Evolutionary conservation across 768 basidiomycete genomes (phyloP).

Genomic region (Mycena sanguinolenta): DNA sequence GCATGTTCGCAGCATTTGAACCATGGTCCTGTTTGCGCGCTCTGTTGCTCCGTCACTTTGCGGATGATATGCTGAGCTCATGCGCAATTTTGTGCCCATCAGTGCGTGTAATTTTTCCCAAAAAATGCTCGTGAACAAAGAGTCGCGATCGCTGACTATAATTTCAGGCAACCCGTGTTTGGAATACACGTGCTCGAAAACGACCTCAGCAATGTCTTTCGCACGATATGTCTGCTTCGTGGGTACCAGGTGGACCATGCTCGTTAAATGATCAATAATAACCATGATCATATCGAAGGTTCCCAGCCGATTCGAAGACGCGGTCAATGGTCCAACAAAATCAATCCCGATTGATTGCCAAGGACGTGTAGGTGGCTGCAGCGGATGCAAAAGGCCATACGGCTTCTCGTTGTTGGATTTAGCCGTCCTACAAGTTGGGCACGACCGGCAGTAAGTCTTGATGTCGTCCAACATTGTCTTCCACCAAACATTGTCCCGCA

Average conservation of each 20-base stretch:
- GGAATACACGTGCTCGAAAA: conserved; percentile 41
- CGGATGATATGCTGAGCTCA: conserved; percentile 49
- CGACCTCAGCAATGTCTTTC: conserved; percentile 22
- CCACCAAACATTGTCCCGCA: conserved; percentile 9
- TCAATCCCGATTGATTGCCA: conserved; percentile 51
- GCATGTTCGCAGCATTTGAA: background rate
- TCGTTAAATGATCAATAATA: conserved; percentile 36
- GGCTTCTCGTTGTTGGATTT: conserved; percentile 31
- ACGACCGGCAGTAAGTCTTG: conserved; percentile 13
- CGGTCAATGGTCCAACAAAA: conserved; percentile 48
- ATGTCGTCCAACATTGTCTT: conserved; percentile 24
- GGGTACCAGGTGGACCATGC: conserved; percentile 36
- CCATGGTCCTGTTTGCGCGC: conserved; percentile 30
- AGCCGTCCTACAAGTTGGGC: background rate
- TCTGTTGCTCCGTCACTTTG: conserved; percentile 47
- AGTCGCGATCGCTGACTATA: conserved; percentile 46
- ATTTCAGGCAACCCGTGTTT: conserved; percentile 42
- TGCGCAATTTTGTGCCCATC: conserved; percentile 39
- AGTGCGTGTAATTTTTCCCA: conserved; percentile 41
- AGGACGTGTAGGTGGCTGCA: background rate
- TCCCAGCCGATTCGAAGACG: conserved; percentile 27
- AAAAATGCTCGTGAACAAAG: conserved; percentile 27
- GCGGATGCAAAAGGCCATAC: conserved; percentile 40
- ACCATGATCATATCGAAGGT: conserved; percentile 33
- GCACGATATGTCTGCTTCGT: conserved; percentile 28